Conservation (phyloP, 2,329 filamentous ascomycete species). For the Fusarium stilboides region DNA sequence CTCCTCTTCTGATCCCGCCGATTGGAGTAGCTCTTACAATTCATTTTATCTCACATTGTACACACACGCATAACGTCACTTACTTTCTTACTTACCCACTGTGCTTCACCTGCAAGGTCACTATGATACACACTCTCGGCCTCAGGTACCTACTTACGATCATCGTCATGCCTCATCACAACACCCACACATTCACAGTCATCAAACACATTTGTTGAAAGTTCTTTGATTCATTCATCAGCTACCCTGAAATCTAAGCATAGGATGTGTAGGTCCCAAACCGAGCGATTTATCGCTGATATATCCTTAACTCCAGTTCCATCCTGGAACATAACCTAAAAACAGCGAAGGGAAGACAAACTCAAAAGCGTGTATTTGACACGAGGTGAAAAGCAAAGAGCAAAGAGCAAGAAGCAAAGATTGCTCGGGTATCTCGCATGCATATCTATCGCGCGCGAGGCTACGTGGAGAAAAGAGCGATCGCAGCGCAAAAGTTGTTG, state of each 20-base stretch:
- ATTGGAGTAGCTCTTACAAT: too few relatives aligned
- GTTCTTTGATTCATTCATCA: slow-evolving; percentile 36
- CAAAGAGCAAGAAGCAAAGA: slow-evolving; percentile 8
- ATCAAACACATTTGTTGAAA: not conserved
- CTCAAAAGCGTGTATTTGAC: slow-evolving; percentile 29
- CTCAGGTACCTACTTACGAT: too few relatives aligned
- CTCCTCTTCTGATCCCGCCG: too few relatives aligned
- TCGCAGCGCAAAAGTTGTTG: slow-evolving; percentile 75
- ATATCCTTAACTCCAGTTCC: slow-evolving; percentile 46
- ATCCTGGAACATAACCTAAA: slow-evolving; percentile 35
- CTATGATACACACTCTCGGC: not conserved
- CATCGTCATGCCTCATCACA: not conserved
- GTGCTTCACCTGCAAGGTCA: not conserved
- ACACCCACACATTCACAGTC: not conserved
- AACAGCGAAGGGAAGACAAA: slow-evolving; percentile 36
- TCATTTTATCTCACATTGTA: too few relatives aligned
- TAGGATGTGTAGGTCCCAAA: slow-evolving; percentile 19
- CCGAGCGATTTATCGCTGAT: slow-evolving; percentile 23
- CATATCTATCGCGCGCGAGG: slow-evolving; percentile 14
- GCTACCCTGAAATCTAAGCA: slow-evolving; percentile 24
- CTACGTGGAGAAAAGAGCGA: slow-evolving; percentile 59
- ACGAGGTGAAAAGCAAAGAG: slow-evolving; percentile 18
- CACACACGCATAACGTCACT: too few relatives aligned
- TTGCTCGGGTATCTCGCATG: slow-evolving; percentile 25
- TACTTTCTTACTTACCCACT: too few relatives aligned